Evolutionary conservation across 2,329 filamentous ascomycete genomes (phyloP).

Genomic region (Penicillium paneum): DNA sequence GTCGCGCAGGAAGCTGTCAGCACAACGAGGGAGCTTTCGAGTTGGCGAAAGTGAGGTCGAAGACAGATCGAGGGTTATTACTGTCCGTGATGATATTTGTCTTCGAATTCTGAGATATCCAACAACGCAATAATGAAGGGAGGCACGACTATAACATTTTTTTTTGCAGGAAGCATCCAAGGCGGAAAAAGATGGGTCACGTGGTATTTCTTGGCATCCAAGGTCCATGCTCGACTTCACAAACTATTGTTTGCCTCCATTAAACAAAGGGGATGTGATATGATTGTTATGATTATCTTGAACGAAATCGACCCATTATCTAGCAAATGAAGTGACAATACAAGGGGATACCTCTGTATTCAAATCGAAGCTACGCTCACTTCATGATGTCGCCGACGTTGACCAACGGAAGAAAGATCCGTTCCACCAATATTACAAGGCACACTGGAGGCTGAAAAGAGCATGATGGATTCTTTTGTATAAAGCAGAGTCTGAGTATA

Average conservation of each 20-base stretch:
- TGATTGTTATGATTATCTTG: background rate
- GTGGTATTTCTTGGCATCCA: constrained; percentile 1
- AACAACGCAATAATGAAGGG: constrained; percentile 3
- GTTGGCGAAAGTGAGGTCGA: background rate
- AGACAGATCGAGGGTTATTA: background rate
- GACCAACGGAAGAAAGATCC: background rate
- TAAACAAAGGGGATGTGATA: background rate
- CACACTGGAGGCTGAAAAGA: background rate
- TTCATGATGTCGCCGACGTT: background rate
- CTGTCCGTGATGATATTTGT: background rate
- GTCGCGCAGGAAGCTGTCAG: constrained; percentile 17
- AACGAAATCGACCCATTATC: background rate
- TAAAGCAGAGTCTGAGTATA: background rate
- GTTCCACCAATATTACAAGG: background rate
- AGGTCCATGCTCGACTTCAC: background rate
- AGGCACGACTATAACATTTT: constrained; percentile 5
- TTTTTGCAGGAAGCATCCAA: constrained; percentile 8
- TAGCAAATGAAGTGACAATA: background rate
- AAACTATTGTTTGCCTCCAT: constrained; percentile 1
- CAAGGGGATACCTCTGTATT: background rate
- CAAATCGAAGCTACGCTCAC: background rate
- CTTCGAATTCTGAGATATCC: background rate
- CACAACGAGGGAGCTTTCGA: background rate
- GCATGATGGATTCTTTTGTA: background rate
- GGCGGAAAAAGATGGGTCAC: constrained; percentile 5